Percentiles rank a stretch among this genome's conserved stretches.
phyloP scores from a whole-genome alignment of 2,329 filamentous ascomycete genomes.

The Exophiala sideris region DNA sequence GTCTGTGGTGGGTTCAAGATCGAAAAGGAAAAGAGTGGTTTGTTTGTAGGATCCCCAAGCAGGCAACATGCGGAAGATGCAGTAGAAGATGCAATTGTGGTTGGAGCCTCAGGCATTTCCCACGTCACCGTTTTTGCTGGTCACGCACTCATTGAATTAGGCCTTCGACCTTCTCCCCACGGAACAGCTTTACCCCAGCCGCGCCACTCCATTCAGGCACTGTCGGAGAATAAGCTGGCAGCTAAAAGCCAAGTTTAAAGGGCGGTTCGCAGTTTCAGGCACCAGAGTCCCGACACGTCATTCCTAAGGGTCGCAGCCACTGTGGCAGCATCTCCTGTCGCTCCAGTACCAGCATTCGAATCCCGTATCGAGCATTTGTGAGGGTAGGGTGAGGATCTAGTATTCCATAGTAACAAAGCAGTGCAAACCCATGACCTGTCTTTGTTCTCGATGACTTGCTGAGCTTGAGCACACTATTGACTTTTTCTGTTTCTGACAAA shows the following conservation, averaged over 20 bases:
- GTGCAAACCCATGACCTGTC: not conserved
- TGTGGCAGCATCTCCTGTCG: too few species aligned
- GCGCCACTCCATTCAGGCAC: too few species aligned
- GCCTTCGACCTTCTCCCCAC: not conserved
- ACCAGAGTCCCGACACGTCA: too few species aligned
- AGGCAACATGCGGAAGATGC: slow-evolving; percentile 6
- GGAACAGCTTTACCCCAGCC: too few species aligned
- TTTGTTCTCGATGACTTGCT: not conserved
- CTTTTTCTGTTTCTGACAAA: slow-evolving; percentile 18
- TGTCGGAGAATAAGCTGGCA: too few species aligned
- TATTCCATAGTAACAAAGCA: not conserved
- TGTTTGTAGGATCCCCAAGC: slow-evolving; percentile 8
- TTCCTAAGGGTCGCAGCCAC: too few species aligned
- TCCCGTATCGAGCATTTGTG: too few species aligned
- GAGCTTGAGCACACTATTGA: not conserved
- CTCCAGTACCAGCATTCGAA: too few species aligned
- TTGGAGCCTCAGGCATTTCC: not conserved
- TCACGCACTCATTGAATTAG: not conserved
- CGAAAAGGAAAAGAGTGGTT: not conserved
- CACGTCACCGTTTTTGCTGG: slow-evolving; percentile 2
- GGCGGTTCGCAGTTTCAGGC: too few species aligned
- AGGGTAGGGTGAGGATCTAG: too few species aligned
- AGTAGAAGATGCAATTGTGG: not conserved
- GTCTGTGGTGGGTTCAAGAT: not conserved
- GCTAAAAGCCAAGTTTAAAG: too few species aligned